Evolutionary conservation across 1,139 yeast genomes (phyloP), one percentile per base, ranked within the genome.

Genomic region (Yamadazyma jaroonii): DNA sequence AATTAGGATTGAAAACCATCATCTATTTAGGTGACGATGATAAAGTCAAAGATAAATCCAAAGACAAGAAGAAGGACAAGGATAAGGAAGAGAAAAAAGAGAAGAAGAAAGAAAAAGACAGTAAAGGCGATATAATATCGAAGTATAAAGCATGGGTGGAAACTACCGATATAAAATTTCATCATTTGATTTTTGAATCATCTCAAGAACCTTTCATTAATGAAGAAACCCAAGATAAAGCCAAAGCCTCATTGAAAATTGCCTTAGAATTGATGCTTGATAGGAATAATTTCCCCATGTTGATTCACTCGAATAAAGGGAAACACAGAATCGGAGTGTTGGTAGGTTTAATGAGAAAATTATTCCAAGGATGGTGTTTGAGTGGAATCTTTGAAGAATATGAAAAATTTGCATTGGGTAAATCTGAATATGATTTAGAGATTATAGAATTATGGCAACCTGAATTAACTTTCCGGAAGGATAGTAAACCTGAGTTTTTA

Each of bases 361-460:
- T 84, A 42, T 66, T 89, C 30, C 96, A 89, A 59, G 95, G 95
- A 2, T 90, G 98, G 98, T 80, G 94, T 43, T 70, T 87, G 53
- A 84, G 96, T 37, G 95, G 96, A 1, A 84, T 88, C 4, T 92
- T 88, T 59, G 96, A 89, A 56, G 98, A 92, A 57, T 92, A 92
- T 59, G 89, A 85, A 44, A 81, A 86, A 57, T 92, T 88, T 61
- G 95, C 97, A 4, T 82, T 87, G 53, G 97, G 96, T 3, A 92
- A 90, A 61, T 90, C 92, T 11, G 97, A 88, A 50, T 84, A 83
- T 40, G 97, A 90, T 62, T 72, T 90, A 54, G 96, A 88, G 58
- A 73, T 73, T 41, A 71, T 69, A 35, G 69, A 64, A 53, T 46
- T 69, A 34, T 71, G 75, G 74, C 74, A 70, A 46, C 77, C 77